Conservation (phyloP, 2,329 filamentous ascomycete species). For the Fusarium sp. region DNA sequence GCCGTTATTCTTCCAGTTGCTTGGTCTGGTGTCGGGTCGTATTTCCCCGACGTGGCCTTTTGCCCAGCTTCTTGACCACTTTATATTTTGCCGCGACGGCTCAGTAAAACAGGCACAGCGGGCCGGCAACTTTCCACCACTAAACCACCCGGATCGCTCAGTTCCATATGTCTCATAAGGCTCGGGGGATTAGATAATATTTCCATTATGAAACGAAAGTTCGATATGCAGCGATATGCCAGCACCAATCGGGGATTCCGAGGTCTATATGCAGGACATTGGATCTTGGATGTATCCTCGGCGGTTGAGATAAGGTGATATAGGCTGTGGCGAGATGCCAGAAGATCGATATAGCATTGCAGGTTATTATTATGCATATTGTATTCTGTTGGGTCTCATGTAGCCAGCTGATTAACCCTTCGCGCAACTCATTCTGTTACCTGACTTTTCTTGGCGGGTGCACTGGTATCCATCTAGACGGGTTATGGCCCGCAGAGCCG, state of each 20-base stretch:
- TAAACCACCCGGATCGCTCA: neutral
- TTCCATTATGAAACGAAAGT: slow-evolving; percentile 3
- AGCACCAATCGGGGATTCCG: slow-evolving; percentile 3
- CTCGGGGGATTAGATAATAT: neutral
- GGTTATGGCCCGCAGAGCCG: slow-evolving; percentile 43
- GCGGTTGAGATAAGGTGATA: slow-evolving; percentile 8
- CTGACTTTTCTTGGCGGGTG: neutral
- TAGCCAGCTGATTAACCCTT: slow-evolving; percentile 1
- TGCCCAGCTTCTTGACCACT: slow-evolving; percentile 6
- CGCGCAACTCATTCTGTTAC: neutral
- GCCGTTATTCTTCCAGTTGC: neutral
- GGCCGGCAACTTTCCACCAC: slow-evolving; percentile 26
- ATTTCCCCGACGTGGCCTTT: slow-evolving; percentile 9
- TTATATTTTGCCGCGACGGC: slow-evolving; percentile 17
- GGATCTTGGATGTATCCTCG: neutral
- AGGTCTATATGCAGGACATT: neutral
- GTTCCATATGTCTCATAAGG: neutral
- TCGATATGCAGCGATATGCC: neutral
- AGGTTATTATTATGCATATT: slow-evolving; percentile 17
- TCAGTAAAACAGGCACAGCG: slow-evolving; percentile 22
- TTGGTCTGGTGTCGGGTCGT: slow-evolving; percentile 11
- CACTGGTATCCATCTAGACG: slow-evolving; percentile 11
- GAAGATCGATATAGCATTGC: slow-evolving; percentile 12
- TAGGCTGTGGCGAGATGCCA: slow-evolving; percentile 5
- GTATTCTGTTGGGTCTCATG: neutral